Conservation (phyloP, 2,329 filamentous ascomycete species). For the Colletotrichum ledebouriae region DNA sequence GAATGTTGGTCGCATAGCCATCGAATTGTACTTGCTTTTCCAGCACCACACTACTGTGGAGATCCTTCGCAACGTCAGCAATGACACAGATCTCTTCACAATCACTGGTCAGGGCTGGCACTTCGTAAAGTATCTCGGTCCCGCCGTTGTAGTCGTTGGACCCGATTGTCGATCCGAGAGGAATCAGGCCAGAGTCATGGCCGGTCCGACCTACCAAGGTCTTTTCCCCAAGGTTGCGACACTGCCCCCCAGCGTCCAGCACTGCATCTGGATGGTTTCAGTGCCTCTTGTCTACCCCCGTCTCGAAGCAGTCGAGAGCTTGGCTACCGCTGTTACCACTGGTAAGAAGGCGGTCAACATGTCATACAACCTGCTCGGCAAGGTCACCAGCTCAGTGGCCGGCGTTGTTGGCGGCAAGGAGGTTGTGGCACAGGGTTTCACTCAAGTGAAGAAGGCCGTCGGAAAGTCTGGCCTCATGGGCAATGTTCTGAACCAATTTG, state of each 20-base stretch:
- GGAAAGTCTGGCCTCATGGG: conserved; percentile 97
- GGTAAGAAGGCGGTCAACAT: conserved; percentile 98
- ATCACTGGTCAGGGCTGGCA: conserved; percentile 99
- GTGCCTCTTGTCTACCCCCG: conserved; percentile 93
- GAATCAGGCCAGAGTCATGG: conserved; percentile 91
- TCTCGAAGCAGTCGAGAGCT: conserved; percentile 89
- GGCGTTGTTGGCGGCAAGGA: conserved; percentile 96
- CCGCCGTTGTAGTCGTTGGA: conserved; percentile 89
- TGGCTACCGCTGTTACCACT: conserved; percentile 91
- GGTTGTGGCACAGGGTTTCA: conserved; percentile 92
- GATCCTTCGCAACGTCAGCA: conserved; percentile 88
- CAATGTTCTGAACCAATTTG: conserved; percentile 94
- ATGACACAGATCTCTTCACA: conserved; percentile 93
- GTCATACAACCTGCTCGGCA: conserved; percentile 95
- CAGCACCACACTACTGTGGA: conserved; percentile 98
- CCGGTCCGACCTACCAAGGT: conserved; percentile 96
- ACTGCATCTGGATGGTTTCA: conserved; percentile 96
- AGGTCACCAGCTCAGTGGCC: conserved; percentile 93
- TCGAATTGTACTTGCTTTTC: conserved; percentile 98
- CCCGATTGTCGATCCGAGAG: conserved; percentile 93
- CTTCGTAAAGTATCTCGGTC: conserved; percentile 96
- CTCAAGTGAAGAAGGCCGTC: conserved; percentile 94
- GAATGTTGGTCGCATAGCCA: conserved; percentile 94
- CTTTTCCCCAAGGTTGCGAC: conserved; percentile 95
- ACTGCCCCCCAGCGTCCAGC: conserved; percentile 91